Evolutionary conservation across 495 filamentous ascomycete species (phyloP), one percentile per base, ranked within the genome.

Genomic region (Lepraria neglecta): DNA sequence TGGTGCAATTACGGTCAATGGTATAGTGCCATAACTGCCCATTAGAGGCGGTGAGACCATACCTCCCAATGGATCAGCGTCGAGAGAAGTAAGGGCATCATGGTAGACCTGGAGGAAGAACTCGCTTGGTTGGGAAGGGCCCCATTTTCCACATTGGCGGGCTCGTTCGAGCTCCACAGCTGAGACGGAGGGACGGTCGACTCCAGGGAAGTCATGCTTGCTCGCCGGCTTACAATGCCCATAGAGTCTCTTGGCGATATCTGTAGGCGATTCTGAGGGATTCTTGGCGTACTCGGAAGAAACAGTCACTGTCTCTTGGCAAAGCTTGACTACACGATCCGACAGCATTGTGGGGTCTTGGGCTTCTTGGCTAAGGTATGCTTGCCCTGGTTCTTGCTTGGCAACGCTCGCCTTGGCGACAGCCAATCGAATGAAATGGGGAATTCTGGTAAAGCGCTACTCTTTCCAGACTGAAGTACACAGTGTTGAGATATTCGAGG

Each of bases 41-140:
- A 90, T 84, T n/a, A 91, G 67, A 15, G 78, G 75, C 2, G 87
- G 88, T 45, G 84, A 88, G 17, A 87, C 84, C 63, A 87, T 81
- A 11, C 82, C 83, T 0, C 71, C 71, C 27, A 74, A 62, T 0
- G 80, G 76, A 54, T 85, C 77, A 5, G 81, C 73, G 19, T 87
- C 79, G 0, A 91, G 71, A 3, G 82, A 75, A 50, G 76, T 78
- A 2, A 91, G 65, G 0, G 82, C 82, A 76, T 89, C 85, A 61
- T 86, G 79, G 64, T 84, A 90, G 3, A 86, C 76, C 81, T 75
- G 74, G 19, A 89, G 72, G 66, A 91, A 91, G 10, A 91, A 71
- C 47, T 84, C 77, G 65, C 85, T 87, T 0, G 87, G 87, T 58
- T 78, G 66, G 6, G 78, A 73, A 5, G 77, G 69, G 1, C 85